Evolutionary conservation across 1,139 yeast genomes (phyloP).

Genomic region (Hanseniaspora uvarum): DNA sequence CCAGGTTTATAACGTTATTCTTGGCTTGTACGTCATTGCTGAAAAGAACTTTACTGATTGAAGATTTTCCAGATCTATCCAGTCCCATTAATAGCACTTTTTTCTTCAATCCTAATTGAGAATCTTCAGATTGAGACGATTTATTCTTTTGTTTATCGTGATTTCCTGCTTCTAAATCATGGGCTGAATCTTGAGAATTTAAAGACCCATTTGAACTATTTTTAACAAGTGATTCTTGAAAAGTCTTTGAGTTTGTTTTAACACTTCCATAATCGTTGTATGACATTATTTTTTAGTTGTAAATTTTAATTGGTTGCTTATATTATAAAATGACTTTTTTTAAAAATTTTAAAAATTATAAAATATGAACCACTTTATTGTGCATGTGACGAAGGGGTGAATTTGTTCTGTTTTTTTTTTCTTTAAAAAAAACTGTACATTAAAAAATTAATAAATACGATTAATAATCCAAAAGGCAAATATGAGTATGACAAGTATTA

Average conservation of each 20-base stretch:
- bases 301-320: background rate
- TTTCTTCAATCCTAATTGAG: slow-evolving; percentile 36
- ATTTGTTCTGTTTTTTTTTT: too few relatives aligned
- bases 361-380: background rate
- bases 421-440: background rate
- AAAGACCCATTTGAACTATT: slow-evolving; percentile 8
- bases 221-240: slow-evolving; percentile 6
- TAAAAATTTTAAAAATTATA: background rate
- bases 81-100: slow-evolving; percentile 78
- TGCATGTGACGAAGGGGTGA: background rate
- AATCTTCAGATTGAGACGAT: background rate
- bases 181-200: slow-evolving; percentile 12
- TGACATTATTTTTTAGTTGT: background rate
- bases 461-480: background rate
- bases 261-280: slow-evolving; percentile 12
- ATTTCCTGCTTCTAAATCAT: slow-evolving; percentile 13
- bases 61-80: slow-evolving; percentile 73
- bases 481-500: background rate
- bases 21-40: slow-evolving; percentile 40
- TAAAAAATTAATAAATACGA: background rate
- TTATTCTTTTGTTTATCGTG: background rate
- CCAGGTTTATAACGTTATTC: slow-evolving; percentile 12
- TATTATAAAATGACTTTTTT: background rate
- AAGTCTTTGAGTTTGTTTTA: background rate
- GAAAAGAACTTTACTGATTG: slow-evolving; percentile 88